These are phyloP conservation scores for Fusarium praegraminearum DNA, from an alignment of 2,329 filamentous ascomycete genomes.

Conservation along the genomic window DNA sequence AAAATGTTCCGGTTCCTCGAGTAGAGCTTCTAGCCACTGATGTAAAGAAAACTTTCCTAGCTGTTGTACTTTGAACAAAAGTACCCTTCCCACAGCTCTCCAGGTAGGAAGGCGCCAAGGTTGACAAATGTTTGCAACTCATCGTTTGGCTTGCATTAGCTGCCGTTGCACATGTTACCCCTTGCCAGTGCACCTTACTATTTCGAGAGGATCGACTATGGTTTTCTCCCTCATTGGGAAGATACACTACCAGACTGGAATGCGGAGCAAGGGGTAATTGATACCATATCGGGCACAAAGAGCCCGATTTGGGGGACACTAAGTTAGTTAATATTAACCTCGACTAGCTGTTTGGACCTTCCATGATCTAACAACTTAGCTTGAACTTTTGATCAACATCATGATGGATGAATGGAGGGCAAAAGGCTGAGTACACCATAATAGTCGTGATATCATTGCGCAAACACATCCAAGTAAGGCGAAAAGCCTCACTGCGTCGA, in stretches of 20 bases:
- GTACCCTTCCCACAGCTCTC: background rate
- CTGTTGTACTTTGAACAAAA: background rate
- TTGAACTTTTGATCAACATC: background rate
- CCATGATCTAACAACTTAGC: background rate
- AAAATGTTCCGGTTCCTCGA: background rate
- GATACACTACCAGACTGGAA: conserved; percentile 16
- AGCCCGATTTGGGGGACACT: background rate
- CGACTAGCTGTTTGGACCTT: background rate
- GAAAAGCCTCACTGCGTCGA: background rate
- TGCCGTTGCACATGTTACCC: background rate
- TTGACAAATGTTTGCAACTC: background rate
- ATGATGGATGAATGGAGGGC: background rate
- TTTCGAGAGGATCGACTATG: background rate
- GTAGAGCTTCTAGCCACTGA: conserved; percentile 27
- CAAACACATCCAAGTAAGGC: background rate
- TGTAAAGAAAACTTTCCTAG: background rate
- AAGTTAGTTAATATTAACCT: background rate
- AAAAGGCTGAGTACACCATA: background rate
- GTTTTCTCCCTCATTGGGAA: background rate
- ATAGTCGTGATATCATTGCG: conserved; percentile 18
- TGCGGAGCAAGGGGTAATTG: conserved; percentile 17
- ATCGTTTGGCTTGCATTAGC: conserved; percentile 2
- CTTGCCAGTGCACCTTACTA: background rate
- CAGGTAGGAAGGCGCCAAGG: conserved; percentile 15
- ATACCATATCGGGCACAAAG: background rate